These are phyloP conservation scores for Sporothrix euskadiensis DNA, from an alignment of 2,329 filamentous ascomycete genomes.

Conservation along the genomic window DNA sequence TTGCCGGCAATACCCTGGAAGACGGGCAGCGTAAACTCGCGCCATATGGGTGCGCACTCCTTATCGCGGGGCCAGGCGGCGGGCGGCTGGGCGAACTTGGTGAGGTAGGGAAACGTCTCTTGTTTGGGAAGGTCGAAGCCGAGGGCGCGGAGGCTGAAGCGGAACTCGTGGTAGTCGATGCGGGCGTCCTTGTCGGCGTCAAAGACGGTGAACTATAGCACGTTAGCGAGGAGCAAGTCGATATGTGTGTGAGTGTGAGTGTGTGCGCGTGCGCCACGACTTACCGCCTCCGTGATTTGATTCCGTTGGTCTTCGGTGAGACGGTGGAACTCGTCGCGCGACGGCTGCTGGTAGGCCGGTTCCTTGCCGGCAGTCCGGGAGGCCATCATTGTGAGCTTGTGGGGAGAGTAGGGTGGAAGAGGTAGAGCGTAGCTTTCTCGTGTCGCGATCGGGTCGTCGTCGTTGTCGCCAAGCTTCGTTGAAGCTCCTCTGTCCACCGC, in stretches of 20 bases:
- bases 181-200: slow-evolving; percentile 92
- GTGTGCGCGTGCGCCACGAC: slow-evolving; percentile 39
- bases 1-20: slow-evolving; percentile 78
- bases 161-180: slow-evolving; percentile 97
- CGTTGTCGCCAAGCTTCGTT: background rate
- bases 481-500: background rate
- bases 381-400: slow-evolving; percentile 33
- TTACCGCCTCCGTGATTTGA: slow-evolving; percentile 89
- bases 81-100: slow-evolving; percentile 75
- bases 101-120: slow-evolving; percentile 79
- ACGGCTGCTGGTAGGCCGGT: slow-evolving; percentile 37
- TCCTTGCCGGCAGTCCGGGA: slow-evolving; percentile 33
- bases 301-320: slow-evolving; percentile 86
- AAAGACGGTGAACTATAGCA: slow-evolving; percentile 79
- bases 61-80: slow-evolving; percentile 56
- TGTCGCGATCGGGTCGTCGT: background rate
- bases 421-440: background rate
- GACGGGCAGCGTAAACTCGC: slow-evolving; percentile 70
- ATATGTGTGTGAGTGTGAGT: background rate
- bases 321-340: slow-evolving; percentile 42
- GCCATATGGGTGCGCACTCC: slow-evolving; percentile 62
- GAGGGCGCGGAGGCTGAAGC: slow-evolving; percentile 91
- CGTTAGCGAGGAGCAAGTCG: background rate
- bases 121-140: slow-evolving; percentile 88
- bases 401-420: no score